Evolutionary conservation across 441 rosid species (phyloP).

Genomic region (Arabidopsis hybrid): DNA sequence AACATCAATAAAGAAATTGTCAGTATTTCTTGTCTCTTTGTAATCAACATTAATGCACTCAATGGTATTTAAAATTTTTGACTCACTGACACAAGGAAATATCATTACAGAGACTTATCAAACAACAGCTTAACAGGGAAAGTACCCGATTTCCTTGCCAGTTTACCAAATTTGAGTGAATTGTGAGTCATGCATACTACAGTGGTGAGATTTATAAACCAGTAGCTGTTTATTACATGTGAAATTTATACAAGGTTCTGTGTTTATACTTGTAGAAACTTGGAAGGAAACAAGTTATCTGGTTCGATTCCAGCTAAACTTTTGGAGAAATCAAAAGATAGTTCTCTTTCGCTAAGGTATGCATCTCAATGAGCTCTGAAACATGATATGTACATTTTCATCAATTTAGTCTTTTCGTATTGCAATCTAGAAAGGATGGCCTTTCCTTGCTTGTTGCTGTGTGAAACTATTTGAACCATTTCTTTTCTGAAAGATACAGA

Average conservation of each 20-base stretch:
- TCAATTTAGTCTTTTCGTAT: no score
- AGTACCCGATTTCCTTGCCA: slow-evolving; percentile 50
- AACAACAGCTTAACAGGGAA: slow-evolving; percentile 53
- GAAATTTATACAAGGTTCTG: background rate
- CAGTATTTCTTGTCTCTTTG: slow-evolving; percentile 10
- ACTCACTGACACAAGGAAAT: background rate
- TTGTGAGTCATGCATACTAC: slow-evolving; percentile 44
- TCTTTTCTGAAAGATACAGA: no score
- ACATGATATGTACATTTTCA: no score
- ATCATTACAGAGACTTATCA: slow-evolving; percentile 57
- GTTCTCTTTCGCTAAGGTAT: no score
- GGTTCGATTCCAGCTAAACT: no score
- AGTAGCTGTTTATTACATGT: background rate
- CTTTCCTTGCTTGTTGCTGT: no score
- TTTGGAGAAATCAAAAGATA: no score
- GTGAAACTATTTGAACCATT: no score
- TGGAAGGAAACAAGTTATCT: slow-evolving; percentile 50
- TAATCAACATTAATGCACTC: background rate
- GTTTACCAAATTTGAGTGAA: slow-evolving; percentile 43
- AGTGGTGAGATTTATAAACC: background rate
- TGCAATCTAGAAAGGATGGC: no score
- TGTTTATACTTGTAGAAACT: slow-evolving; percentile 44
- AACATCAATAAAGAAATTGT: slow-evolving; percentile 38
- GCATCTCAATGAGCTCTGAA: no score
- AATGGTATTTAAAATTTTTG: no score